Base-by-base conservation (phyloP, 2,329 filamentous ascomycete genomes). In the Microdochium trichocladiopsis region DNA sequence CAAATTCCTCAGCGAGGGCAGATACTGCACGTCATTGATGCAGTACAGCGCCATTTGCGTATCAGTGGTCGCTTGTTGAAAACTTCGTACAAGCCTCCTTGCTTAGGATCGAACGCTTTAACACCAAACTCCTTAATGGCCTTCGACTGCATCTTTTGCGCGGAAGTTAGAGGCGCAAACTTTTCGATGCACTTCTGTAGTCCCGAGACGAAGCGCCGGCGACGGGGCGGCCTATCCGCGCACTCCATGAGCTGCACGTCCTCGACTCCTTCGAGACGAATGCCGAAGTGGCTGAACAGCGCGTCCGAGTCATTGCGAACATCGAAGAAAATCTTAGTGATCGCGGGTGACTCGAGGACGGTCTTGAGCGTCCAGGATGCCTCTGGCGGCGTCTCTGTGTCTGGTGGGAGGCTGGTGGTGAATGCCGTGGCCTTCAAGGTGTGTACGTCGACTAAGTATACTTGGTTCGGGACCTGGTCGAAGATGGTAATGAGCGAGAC, bases 181-280 rank as follows among this genome's bases (percentile, higher is more conserved):
- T 11, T 52, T 31, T 66, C 59, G 18, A 73, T 69, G 50, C 63
- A 68, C 50, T 56, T 63, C 2, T 55, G 49, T 1, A 69, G 57
- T 0, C 65, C 63, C 36, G 16, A 53, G 33, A 69, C 18, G 23
- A 41, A 52, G 33, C 14, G 33, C 6, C 33, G 33, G 33, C 33
- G 6, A n/a, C 33, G 12, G 33, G 33, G 6, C 12, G 33, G 33
- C 33, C 33, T 6, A n/a, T 8, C 33, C 1, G 72, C 78, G 3
- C 75, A 57, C 59, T 84, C 78, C 72, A 84, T 77, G 1, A 84
- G 67, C 58, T 85, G 79, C 0, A 84, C 50, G 56, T 84, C 79
- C 2, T 73, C 54, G 10, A 83, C 59, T 0, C 76, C 73, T 0
- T 56, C 53, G 0, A 84, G 57, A 0, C 52, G 24, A 54, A 84